phyloP scores from a whole-genome alignment of 1,284 basidiomycete species.

The Fomes fomentarius region DNA sequence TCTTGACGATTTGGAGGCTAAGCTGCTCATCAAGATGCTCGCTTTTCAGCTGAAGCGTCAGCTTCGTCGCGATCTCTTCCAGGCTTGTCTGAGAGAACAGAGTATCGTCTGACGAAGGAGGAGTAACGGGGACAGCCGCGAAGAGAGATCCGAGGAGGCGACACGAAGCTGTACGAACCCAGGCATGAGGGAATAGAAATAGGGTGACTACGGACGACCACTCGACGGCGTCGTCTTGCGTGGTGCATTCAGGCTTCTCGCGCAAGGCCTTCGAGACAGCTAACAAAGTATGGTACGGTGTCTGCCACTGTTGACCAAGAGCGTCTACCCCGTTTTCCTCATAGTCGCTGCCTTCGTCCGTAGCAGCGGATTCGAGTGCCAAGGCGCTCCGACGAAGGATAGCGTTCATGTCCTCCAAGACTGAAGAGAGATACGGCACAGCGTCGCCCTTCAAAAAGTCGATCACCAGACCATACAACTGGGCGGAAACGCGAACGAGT shows the following conservation, averaged over 20 bases:
- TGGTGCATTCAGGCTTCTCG: slow-evolving; percentile 53
- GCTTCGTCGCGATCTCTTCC: slow-evolving; percentile 75
- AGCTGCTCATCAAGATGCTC: slow-evolving; percentile 78
- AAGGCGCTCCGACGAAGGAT: slow-evolving; percentile 54
- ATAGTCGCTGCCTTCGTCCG: slow-evolving; percentile 29
- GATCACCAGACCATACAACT: slow-evolving; percentile 81
- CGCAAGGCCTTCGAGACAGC: slow-evolving; percentile 68
- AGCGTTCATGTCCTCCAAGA: slow-evolving; percentile 63
- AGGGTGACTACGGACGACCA: slow-evolving; percentile 73
- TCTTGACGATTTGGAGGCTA: slow-evolving; percentile 90
- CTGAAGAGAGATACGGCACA: slow-evolving; percentile 48
- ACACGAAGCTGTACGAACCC: slow-evolving; percentile 88
- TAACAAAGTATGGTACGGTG: slow-evolving; percentile 82
- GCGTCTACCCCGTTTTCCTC: slow-evolving; percentile 51
- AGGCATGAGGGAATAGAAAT: slow-evolving; percentile 91
- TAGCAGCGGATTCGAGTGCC: slow-evolving; percentile 36
- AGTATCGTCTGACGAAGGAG: slow-evolving; percentile 41
- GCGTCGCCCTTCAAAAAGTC: slow-evolving; percentile 62
- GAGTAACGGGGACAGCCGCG: slow-evolving; percentile 46
- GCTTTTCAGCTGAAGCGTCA: slow-evolving; percentile 84
- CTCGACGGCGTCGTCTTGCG: slow-evolving; percentile 46
- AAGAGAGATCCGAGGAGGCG: slow-evolving; percentile 80
- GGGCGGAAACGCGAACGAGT: slow-evolving; percentile 74
- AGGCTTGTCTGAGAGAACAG: slow-evolving; percentile 60
- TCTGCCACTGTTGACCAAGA: slow-evolving; percentile 69